These are phyloP conservation scores for Boletus tomentosulus DNA, from an alignment of 768 basidiomycete species.

Conservation along the genomic window DNA sequence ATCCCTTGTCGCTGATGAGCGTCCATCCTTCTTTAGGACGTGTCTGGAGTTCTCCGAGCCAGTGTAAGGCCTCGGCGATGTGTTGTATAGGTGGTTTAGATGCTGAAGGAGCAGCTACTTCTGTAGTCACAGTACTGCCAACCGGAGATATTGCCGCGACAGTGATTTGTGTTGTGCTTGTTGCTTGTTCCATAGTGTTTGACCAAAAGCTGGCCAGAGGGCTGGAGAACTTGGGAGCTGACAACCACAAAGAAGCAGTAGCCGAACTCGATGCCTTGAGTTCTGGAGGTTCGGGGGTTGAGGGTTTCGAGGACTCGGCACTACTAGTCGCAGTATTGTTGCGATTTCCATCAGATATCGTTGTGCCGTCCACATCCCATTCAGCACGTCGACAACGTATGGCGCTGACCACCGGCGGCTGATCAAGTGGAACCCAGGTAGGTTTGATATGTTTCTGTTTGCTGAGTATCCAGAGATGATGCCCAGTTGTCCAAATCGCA, in stretches of 20 bases:
- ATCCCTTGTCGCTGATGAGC: slow-evolving; percentile 70
- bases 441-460: slow-evolving; percentile 87
- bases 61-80: slow-evolving; percentile 76
- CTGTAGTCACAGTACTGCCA: slow-evolving; percentile 26
- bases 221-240: slow-evolving; percentile 64
- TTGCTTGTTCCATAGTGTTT: slow-evolving; percentile 69
- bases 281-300: slow-evolving; percentile 23
- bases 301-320: slow-evolving; percentile 17
- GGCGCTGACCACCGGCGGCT: slow-evolving; percentile 76
- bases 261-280: slow-evolving; percentile 7
- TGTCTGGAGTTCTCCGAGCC: slow-evolving; percentile 71
- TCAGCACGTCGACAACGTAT: slow-evolving; percentile 68
- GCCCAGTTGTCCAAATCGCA: slow-evolving; percentile 93
- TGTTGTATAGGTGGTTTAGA: slow-evolving; percentile 73
- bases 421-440: slow-evolving; percentile 84
- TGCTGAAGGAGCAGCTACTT: too few relatives aligned
- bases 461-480: slow-evolving; percentile 69
- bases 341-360: slow-evolving; percentile 14
- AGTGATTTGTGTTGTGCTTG: slow-evolving; percentile 69
- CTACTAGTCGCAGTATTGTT: slow-evolving; percentile 12
- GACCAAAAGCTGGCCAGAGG: slow-evolving; percentile 69
- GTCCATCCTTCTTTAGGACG: slow-evolving; percentile 67
- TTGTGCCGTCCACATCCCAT: slow-evolving; percentile 55
- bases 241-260: slow-evolving; percentile 42
- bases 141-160: slow-evolving; percentile 72